Percentiles rank a stretch among this genome's conserved stretches.
phyloP scores from a whole-genome alignment of 768 basidiomycete species.

The Termitomyces sp. region DNA sequence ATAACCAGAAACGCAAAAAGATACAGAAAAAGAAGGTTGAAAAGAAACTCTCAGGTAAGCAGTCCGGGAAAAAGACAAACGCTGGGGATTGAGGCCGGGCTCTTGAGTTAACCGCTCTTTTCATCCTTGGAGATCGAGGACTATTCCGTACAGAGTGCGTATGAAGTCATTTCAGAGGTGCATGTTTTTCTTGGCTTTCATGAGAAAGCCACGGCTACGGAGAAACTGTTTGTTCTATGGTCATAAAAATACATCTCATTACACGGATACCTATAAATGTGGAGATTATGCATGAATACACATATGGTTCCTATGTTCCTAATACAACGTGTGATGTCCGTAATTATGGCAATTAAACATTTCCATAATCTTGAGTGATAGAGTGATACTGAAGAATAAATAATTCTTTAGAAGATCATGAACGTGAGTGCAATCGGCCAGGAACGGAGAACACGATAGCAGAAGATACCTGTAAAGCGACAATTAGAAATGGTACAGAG shows the following conservation, averaged over 20 bases:
- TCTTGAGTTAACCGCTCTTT: background rate
- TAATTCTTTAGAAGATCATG: background rate
- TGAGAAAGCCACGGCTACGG: background rate
- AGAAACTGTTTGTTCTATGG: background rate
- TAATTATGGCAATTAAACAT: background rate
- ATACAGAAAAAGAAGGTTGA: background rate
- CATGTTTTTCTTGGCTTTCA: too few species aligned
- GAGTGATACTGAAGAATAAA: background rate
- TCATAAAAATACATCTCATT: background rate
- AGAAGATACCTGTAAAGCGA: conserved; percentile 13
- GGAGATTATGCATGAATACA: background rate
- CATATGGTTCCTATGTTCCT: background rate
- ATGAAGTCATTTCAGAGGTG: too few species aligned
- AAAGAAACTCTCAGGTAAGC: background rate
- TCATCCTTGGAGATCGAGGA: background rate
- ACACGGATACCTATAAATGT: background rate
- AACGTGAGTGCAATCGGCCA: conserved; percentile 10
- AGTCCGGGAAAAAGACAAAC: too few species aligned
- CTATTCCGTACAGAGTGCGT: too few species aligned
- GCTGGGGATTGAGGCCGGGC: too few species aligned
- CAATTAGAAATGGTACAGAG: background rate
- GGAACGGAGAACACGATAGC: conserved; percentile 20
- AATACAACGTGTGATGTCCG: background rate
- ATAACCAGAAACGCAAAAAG: background rate
- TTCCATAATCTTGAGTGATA: background rate